phyloP scores from a whole-genome alignment of 108 stramenopile species.

The Ochromonas danica region DNA sequence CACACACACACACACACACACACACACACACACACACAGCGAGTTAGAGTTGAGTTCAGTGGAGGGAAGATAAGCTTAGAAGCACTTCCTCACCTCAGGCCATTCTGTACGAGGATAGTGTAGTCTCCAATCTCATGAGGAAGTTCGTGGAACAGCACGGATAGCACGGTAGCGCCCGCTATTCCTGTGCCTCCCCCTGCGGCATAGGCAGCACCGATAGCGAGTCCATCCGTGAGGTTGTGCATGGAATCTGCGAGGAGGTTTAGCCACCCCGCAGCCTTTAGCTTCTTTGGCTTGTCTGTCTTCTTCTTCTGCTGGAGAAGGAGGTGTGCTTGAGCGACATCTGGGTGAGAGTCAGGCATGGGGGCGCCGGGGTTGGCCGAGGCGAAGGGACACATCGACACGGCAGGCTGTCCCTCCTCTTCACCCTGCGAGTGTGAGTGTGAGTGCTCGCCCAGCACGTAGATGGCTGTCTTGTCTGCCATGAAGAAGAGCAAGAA shows the following conservation, averaged over 20 bases:
- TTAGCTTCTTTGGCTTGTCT: conserved; percentile 38
- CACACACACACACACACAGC: too few relatives aligned
- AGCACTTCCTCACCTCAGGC: conserved; percentile 49
- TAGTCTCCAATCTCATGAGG: conserved; percentile 86
- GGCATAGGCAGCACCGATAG: conserved; percentile 67
- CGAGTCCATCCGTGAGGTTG: conserved; percentile 75
- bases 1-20: too few relatives aligned
- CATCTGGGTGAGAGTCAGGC: background rate
- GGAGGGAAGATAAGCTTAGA: too few relatives aligned
- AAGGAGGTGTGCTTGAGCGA: background rate
- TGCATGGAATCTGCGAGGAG: conserved; percentile 77
- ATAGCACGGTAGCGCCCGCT: conserved; percentile 64
- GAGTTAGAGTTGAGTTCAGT: too few relatives aligned
- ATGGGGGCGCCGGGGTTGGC: background rate
- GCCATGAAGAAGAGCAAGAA: conserved; percentile 49
- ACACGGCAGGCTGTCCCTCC: too few relatives aligned
- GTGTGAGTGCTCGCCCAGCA: background rate
- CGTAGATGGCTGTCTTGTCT: conserved; percentile 27
- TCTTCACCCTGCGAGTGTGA: background rate
- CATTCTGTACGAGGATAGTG: conserved; percentile 70
- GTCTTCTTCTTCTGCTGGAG: background rate
- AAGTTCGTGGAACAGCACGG: conserved; percentile 80
- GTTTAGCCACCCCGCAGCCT: conserved; percentile 66
- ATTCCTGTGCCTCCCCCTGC: conserved; percentile 41
- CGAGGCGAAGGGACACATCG: conserved; percentile 17